Base-by-base conservation (phyloP, 2,329 filamentous ascomycete genomes). In the Aspergillus uvarum region DNA sequence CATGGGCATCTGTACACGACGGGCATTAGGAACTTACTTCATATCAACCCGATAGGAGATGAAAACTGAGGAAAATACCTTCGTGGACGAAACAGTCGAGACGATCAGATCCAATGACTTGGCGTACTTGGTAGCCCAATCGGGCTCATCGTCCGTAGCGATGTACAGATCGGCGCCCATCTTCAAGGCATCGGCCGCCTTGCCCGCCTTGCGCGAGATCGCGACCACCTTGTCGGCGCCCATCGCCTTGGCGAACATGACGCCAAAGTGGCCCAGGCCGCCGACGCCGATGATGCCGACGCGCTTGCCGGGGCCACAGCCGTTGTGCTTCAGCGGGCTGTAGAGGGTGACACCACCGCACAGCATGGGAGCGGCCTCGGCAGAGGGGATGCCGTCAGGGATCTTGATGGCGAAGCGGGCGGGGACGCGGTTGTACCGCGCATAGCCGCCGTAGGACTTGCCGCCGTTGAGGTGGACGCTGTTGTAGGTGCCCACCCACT, bases 341-440 rank as follows among this genome's bases (percentile, higher is more conserved):
- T 85, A 95, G 0, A 88, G 83, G 0, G 91, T 95, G 54, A 93
- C 82, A 16, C 91, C 91, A 11, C 87, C 91, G 68, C 91, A 95
- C 51, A 95, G 81, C 81, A 95, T 89, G 0, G 90, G 90, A 0
- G 89, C 85, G 0, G 84, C 85, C 31, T 81, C 77, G 21, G 79
- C 80, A 48, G 78, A 81, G 3, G 76, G 62, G 29, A 87, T 69
- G 0, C 60, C 71, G 38, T 83, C 80, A 0, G 85, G 85, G 60
- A 87, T 86, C 73, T 80, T 84, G 67, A 86, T 73, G 0, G 81
- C 81, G 65, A 91, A 92, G 66, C 84, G 82, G 5, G 75, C 77
- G 2, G 81, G 80, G 0, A 79, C 79, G 11, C 87, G 81, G 67
- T 82, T 81, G 67, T 87, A 83, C 59, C 81, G 72, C 3, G 81